Conservation (phyloP, 2,329 filamentous ascomycete species). For the Venturia asperata region DNA sequence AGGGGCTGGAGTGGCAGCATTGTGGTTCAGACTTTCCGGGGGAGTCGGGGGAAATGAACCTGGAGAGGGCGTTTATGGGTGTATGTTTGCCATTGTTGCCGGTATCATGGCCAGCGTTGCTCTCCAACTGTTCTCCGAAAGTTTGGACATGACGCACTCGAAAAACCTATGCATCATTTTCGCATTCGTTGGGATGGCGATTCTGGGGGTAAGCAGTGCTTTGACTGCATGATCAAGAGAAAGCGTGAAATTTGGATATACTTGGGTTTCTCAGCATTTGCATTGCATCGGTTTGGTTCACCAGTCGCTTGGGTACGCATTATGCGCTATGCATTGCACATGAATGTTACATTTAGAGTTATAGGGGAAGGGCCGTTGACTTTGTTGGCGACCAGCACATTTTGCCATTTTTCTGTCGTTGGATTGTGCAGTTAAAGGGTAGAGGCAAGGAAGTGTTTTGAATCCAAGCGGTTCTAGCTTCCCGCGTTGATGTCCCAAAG, state of each 20-base stretch:
- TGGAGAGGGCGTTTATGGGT: conserved; percentile 59
- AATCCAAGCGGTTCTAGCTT: neutral
- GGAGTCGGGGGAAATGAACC: conserved; percentile 40
- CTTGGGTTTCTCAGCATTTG: neutral
- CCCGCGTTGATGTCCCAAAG: neutral
- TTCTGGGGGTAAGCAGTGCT: conserved; percentile 79
- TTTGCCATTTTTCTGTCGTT: too few relatives aligned
- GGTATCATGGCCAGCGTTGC: conserved; percentile 96
- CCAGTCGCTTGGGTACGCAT: neutral
- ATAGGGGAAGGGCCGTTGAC: neutral
- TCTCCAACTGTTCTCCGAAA: conserved; percentile 81
- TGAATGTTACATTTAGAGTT: neutral
- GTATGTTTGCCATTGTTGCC: conserved; percentile 80
- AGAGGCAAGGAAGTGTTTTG: neutral
- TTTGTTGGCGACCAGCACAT: neutral
- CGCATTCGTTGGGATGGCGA: conserved; percentile 77
- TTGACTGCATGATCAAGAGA: conserved; percentile 52
- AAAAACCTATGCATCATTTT: conserved; percentile 69
- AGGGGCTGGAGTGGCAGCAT: conserved; percentile 73
- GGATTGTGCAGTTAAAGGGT: neutral
- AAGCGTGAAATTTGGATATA: neutral
- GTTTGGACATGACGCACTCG: conserved; percentile 73
- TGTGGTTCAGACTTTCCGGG: conserved; percentile 74
- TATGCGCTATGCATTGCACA: neutral
- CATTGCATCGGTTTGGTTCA: neutral